These are phyloP conservation scores for Aphanomyces invadans DNA, from an alignment of 352 stramenopile species.

Conservation along the genomic window DNA sequence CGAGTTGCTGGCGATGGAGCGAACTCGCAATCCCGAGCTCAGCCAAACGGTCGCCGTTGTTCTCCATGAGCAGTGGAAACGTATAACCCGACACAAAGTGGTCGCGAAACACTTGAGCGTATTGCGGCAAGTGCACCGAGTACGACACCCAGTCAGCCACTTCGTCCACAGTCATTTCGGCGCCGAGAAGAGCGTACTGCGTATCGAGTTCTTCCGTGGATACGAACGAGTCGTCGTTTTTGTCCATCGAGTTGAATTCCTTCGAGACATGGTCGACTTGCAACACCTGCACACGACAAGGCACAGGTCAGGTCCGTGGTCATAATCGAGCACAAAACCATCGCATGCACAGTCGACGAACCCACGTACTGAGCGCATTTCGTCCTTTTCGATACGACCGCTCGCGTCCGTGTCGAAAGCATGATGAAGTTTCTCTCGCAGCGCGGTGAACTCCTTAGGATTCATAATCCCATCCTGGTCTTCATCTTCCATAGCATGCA, in stretches of 20 bases:
- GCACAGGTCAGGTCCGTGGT: background rate
- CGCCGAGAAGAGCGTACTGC: conserved; percentile 63
- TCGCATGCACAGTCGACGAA: too few relatives aligned
- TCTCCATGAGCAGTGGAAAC: conserved; percentile 79
- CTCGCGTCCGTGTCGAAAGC: conserved; percentile 73
- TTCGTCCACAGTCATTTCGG: conserved; percentile 81
- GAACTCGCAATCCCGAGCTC: conserved; percentile 65
- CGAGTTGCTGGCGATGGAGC: conserved; percentile 69
- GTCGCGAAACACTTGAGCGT: conserved; percentile 60
- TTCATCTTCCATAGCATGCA: conserved; percentile 50
- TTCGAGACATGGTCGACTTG: conserved; percentile 53
- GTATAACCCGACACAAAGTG: conserved; percentile 83
- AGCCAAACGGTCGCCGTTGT: conserved; percentile 55
- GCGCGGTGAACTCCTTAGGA: conserved; percentile 61
- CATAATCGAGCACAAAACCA: too few relatives aligned
- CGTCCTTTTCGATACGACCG: conserved; percentile 57
- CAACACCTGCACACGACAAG: conserved; percentile 32
- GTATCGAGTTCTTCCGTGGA: conserved; percentile 76
- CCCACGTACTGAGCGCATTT: conserved; percentile 47
- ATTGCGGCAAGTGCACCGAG: conserved; percentile 74
- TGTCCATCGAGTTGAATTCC: conserved; percentile 69
- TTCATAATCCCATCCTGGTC: conserved; percentile 70
- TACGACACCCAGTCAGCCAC: conserved; percentile 77
- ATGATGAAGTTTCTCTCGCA: conserved; percentile 76
- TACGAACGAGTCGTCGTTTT: conserved; percentile 70